phyloP scores from a whole-genome alignment of 768 basidiomycete genomes.

The Lepiota venenata region DNA sequence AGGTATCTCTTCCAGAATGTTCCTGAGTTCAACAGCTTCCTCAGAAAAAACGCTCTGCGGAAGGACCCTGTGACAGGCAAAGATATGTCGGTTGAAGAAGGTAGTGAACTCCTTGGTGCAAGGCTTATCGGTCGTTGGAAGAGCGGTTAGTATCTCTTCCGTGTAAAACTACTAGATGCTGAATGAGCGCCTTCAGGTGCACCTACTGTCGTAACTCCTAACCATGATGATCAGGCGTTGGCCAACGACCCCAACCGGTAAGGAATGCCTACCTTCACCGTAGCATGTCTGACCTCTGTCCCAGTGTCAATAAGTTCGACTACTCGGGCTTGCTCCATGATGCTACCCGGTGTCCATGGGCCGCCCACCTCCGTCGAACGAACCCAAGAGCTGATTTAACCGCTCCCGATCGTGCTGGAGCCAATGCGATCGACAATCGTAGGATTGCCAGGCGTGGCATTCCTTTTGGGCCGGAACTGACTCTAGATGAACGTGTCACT shows the following conservation, averaged over 20 bases:
- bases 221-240: slow-evolving; percentile 36
- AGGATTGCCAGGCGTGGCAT: slow-evolving; percentile 48
- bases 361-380: slow-evolving; percentile 45
- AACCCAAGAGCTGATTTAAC: slow-evolving; percentile 43
- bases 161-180: not conserved
- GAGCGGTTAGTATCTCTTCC: slow-evolving; percentile 33
- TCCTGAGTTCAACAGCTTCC: slow-evolving; percentile 47
- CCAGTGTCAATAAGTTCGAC: slow-evolving; percentile 41
- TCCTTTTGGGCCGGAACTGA: slow-evolving; percentile 51
- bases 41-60: slow-evolving; percentile 31
- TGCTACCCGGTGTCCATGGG: slow-evolving; percentile 43
- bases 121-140: slow-evolving; percentile 55
- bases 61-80: slow-evolving; percentile 33
- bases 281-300: not conserved
- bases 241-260: slow-evolving; percentile 33
- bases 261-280: not conserved
- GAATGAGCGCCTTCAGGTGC: slow-evolving; percentile 26
- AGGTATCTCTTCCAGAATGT: slow-evolving; percentile 50
- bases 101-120: slow-evolving; percentile 48
- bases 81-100: slow-evolving; percentile 30
- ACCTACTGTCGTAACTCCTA: slow-evolving; percentile 42
- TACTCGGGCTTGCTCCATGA: slow-evolving; percentile 30
- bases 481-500: slow-evolving; percentile 28
- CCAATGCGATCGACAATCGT: slow-evolving; percentile 22
- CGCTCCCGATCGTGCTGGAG: slow-evolving; percentile 12